phyloP scores from a whole-genome alignment of 257 asterid genomes.

The Avicennia marina region DNA sequence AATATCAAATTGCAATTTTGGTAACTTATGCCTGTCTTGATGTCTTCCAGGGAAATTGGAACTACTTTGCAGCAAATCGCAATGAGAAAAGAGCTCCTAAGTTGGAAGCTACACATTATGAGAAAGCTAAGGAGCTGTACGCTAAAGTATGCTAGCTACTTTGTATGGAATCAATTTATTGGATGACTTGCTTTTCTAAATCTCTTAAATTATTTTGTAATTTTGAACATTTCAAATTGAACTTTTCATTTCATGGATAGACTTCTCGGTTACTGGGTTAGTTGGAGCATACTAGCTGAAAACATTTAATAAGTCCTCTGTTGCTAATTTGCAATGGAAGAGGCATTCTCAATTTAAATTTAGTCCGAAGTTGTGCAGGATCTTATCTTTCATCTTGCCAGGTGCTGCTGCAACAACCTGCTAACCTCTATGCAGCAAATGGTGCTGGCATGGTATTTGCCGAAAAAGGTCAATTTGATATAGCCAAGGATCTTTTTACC shows the following conservation, averaged over 20 bases:
- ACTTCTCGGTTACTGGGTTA: too few species aligned
- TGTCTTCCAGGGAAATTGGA: conserved; percentile 86
- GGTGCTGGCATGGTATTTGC: conserved; percentile 98
- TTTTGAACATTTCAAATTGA: too few species aligned
- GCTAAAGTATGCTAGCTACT: conserved; percentile 56
- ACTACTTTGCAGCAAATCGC: conserved; percentile 77
- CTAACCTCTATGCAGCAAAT: conserved; percentile 97
- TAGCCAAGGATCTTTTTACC: conserved; percentile 88
- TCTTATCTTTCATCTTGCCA: conserved; percentile 22
- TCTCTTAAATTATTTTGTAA: too few species aligned
- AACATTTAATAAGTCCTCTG: too few species aligned
- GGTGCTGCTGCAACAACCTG: conserved; percentile 80
- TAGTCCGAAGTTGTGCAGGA: too few species aligned
- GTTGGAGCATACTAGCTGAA: too few species aligned
- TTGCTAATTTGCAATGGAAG: too few species aligned
- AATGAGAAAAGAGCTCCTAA: conserved; percentile 92
- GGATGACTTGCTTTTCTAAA: not conserved
- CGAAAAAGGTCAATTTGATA: conserved; percentile 95
- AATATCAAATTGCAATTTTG: conserved; percentile 12
- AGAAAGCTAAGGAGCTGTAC: conserved; percentile 96
- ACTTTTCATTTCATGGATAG: too few species aligned
- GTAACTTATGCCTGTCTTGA: conserved; percentile 22
- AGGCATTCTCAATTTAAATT: too few species aligned
- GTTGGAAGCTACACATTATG: conserved; percentile 93
- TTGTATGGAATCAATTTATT: conserved; percentile 21